Conservation (phyloP, 179 eudicot genomes). For the Corrigiola litoralis region DNA sequence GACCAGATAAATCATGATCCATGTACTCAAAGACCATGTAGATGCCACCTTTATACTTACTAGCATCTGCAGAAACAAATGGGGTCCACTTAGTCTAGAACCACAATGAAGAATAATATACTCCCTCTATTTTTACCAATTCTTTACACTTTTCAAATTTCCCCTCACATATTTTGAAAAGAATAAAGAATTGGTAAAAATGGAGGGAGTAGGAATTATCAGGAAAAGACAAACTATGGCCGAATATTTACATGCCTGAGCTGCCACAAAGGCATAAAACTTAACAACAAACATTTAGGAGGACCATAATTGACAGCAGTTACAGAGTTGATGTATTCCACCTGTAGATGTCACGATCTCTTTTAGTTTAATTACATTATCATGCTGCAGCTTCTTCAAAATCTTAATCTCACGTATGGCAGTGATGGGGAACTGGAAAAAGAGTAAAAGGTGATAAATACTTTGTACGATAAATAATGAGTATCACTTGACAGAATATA, state of each 20-base stretch:
- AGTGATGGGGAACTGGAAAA: constrained; percentile 83
- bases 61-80: constrained; percentile 47
- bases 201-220: neutral
- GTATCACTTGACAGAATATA: neutral
- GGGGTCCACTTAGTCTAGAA: neutral
- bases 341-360: constrained; percentile 97
- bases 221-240: neutral
- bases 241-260: constrained; percentile 46
- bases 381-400: constrained; percentile 92
- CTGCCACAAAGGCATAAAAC: constrained; percentile 14
- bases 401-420: constrained; percentile 96
- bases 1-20: constrained; percentile 98
- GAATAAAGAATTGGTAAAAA: too few relatives aligned
- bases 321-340: constrained; percentile 20
- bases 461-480: neutral
- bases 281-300: neutral
- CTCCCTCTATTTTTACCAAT: too few relatives aligned
- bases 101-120: neutral
- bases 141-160: too few relatives aligned
- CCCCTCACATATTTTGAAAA: too few relatives aligned
- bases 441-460: constrained; percentile 12
- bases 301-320: neutral
- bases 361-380: constrained; percentile 81
- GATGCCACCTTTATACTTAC: constrained; percentile 75
- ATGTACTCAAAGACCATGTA: constrained; percentile 99